Evolutionary conservation across 495 filamentous ascomycete genomes (phyloP).

Genomic region (Podospora pseudoanserina): DNA sequence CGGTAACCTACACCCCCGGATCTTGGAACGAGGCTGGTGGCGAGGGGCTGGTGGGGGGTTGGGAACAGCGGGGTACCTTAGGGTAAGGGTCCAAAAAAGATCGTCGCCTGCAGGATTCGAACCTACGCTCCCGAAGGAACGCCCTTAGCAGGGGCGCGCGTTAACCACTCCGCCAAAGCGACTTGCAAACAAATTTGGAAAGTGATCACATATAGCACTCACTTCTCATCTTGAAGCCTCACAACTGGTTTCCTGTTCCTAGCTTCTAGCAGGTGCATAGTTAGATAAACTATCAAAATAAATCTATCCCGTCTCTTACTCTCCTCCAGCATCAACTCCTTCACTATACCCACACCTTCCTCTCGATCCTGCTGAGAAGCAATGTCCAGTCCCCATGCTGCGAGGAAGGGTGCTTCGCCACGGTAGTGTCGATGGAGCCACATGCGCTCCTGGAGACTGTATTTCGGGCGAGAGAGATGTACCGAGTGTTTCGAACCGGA

Average conservation of each 20-base stretch:
- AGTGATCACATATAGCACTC: background rate
- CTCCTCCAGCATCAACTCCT: slow-evolving; percentile 33
- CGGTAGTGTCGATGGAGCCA: slow-evolving; percentile 45
- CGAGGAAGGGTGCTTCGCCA: slow-evolving; percentile 39
- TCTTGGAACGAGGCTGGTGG: slow-evolving; percentile 2
- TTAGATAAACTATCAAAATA: background rate
- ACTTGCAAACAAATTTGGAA: background rate
- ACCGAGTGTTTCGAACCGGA: background rate
- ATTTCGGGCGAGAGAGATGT: background rate
- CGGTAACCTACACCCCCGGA: slow-evolving; percentile 10
- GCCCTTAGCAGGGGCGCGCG: slow-evolving; percentile 28
- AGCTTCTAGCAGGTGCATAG: too few relatives aligned
- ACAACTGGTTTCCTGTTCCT: background rate
- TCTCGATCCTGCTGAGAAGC: slow-evolving; percentile 28
- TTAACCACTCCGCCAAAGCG: slow-evolving; percentile 29
- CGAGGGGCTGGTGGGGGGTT: background rate
- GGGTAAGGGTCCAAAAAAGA: background rate
- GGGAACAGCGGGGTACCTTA: background rate
- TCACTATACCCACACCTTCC: slow-evolving; percentile 36
- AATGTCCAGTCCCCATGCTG: slow-evolving; percentile 42
- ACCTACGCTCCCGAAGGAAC: slow-evolving; percentile 30
- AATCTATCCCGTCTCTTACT: background rate
- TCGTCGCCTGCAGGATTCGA: slow-evolving; percentile 30
- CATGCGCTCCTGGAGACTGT: slow-evolving; percentile 31
- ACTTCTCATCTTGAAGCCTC: background rate